A percentile compares a stretch with the other conserved stretches of the same genome.
Conservation (phyloP, 768 basidiomycete genomes). For the Psilocybe tampanensis region DNA sequence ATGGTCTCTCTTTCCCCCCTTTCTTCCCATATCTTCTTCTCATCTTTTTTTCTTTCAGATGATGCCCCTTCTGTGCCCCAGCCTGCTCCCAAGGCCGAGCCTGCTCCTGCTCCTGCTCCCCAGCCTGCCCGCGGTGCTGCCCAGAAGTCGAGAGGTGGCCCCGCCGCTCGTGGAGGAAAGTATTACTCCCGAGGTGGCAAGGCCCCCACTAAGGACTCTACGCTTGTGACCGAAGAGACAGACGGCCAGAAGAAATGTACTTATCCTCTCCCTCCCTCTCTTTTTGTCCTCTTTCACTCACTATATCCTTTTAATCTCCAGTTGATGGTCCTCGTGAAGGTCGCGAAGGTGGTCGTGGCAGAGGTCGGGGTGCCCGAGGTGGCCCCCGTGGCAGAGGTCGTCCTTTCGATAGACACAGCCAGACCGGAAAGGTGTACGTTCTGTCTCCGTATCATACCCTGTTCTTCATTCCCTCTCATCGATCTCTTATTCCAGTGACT, state of each 20-base stretch:
- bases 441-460: neutral
- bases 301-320: slow-evolving; percentile 22
- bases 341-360: slow-evolving; percentile 42
- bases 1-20: slow-evolving; percentile 52
- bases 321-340: slow-evolving; percentile 34
- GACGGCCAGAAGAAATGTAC: slow-evolving; percentile 36
- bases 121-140: slow-evolving; percentile 55
- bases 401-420: slow-evolving; percentile 84
- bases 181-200: slow-evolving; percentile 71
- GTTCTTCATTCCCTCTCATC: slow-evolving; percentile 13
- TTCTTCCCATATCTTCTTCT: slow-evolving; percentile 16
- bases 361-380: slow-evolving; percentile 50
- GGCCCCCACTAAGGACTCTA: slow-evolving; percentile 38
- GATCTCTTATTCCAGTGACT: slow-evolving; percentile 64
- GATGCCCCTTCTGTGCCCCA: slow-evolving; percentile 50
- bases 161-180: slow-evolving; percentile 44
- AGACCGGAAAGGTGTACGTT: slow-evolving; percentile 80
- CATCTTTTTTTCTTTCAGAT: slow-evolving; percentile 9
- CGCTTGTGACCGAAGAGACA: slow-evolving; percentile 32
- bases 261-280: slow-evolving; percentile 9
- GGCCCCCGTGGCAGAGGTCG: slow-evolving; percentile 65
- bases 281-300: slow-evolving; percentile 17
- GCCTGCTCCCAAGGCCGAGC: slow-evolving; percentile 21
- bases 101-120: slow-evolving; percentile 41
- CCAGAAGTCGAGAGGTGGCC: slow-evolving; percentile 28